Base-by-base conservation (phyloP, 192 early-diverging fungal species). In the Coemansia sp. region DNA sequence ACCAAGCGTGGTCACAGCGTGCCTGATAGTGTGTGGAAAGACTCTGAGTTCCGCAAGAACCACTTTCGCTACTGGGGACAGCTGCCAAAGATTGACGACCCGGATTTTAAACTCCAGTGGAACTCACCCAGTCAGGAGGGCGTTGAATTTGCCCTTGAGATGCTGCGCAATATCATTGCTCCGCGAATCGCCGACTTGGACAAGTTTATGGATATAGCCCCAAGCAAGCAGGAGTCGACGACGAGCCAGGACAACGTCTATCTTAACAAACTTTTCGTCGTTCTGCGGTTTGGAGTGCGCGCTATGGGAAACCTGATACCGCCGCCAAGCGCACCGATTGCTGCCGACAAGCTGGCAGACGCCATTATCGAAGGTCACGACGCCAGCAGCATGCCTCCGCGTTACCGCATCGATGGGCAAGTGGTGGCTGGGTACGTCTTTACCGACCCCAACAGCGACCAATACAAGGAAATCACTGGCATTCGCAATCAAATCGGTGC, bases 61-160 rank as follows among this genome's bases (percentile, higher is more conserved):
- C 89, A 89, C 35, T 90, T 94, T 66, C 67, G 85, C 66, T 76
- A 89, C 24, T 98, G 96, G 96, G 94, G 94, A 4, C 67, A 88
- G 34, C 76, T 87, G 1, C 68, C 75, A 0, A 74, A 89, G 45
- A 72, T 86, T 0, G 72, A 85, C 0, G 72, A 87, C 48, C 39
- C 67, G 0, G 29, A 21, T 1, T 81, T 93, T 24, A 62, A 77
- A 19, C 60, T 95, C 9, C 53, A 87, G 56, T 98, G 96, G 96
- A 93, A 96, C 70, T 67, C 84, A 10, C 93, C 95, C 9, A 86
- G 72, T 24, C 68, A 85, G 21, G 75, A 83, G 1, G 95, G 94
- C 63, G 78, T 89, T 14, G 73, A 87, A 27, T 88, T 90, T 67
- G 92, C 89, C 1, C 67, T 92, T 14, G 85, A 88, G 35, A 62